Evolutionary conservation across 106 monocot species (phyloP), one percentile per base, ranked within the genome.

Genomic region (Narthecium ossifragum): DNA sequence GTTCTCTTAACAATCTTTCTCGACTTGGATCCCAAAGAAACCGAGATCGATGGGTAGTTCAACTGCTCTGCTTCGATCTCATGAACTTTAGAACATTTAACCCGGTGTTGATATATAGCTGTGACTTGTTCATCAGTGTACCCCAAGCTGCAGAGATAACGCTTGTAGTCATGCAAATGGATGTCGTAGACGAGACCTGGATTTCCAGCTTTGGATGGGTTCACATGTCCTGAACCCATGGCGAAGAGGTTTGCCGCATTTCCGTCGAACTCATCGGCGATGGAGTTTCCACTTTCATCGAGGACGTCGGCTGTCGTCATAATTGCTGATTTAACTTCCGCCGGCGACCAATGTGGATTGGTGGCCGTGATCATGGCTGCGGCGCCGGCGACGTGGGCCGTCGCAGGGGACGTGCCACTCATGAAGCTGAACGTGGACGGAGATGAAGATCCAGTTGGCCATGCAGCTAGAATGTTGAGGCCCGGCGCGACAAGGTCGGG

Each of bases 151-250:
- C 83, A 83, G 12, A 83, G 66, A 34, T 73, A 78, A 4, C 54
- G 41, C 2, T 65, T 32, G 62, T 83, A 78, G 31, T 73, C 53
- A 14, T 58, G 25, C 8, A 46, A 18, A 4, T 60, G 46, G 12
- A 73, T 40, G 22, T 78, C 63, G 41, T 84, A 84, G 10, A 84
- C 68, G 1, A 84, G 74, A 3, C 84, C 84, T n/a, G 84, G 83
- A 55, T 84, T 59, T 11, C n/a, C 59, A 3, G 78, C 84, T 13
- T 7, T 51, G 14, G 51, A 28, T 4, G 79, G 75, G 34, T 71
- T 45, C 33, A 79, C 59, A 0, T 68, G 68, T 1, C 84, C 84
- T 2, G 75, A 62, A 6, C 84, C 84, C 38, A 72, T 34, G 15
- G 72, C 60, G 26, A 69, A 60, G 40, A 74, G 50, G 40, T 57